These are phyloP conservation scores for Hortiboletus flavorubellus DNA, from an alignment of 768 basidiomycete genomes.

Conservation along the genomic window DNA sequence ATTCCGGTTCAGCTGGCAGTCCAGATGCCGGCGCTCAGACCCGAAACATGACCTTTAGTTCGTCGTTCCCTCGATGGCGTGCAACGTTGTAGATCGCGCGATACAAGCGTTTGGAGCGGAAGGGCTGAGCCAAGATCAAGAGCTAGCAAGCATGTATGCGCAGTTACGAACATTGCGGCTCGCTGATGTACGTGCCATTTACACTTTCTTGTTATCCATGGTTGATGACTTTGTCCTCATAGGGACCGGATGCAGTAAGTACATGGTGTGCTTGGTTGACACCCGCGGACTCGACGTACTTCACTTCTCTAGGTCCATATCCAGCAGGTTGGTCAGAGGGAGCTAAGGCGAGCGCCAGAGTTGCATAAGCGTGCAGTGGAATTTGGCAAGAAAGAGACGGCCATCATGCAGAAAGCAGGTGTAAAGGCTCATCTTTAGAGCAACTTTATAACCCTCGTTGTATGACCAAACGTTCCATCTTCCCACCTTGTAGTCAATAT, in stretches of 20 bases:
- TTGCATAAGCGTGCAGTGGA: conserved; percentile 55
- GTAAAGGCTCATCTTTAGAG: conserved; percentile 54
- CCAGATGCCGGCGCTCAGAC: neutral
- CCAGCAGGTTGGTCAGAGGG: conserved; percentile 89
- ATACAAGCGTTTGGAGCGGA: conserved; percentile 98
- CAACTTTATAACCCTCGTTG: no score
- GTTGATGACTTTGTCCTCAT: conserved; percentile 9
- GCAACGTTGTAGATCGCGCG: conserved; percentile 86
- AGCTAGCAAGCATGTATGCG: conserved; percentile 75
- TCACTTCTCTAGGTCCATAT: conserved; percentile 72
- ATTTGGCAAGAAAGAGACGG: conserved; percentile 58
- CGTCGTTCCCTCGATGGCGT: conserved; percentile 88
- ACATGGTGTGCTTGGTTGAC: neutral
- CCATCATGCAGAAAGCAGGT: conserved; percentile 55
- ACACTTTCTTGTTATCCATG: neutral
- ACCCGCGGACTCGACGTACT: neutral
- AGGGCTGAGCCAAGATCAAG: conserved; percentile 87
- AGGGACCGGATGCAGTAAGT: conserved; percentile 79
- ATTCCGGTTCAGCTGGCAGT: neutral
- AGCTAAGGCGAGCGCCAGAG: conserved; percentile 72
- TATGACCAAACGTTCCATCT: neutral
- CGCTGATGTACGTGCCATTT: conserved; percentile 61
- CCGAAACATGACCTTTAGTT: conserved; percentile 51
- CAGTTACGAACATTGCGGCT: conserved; percentile 82
- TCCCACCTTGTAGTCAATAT: neutral